phyloP scores from a whole-genome alignment of 1,284 basidiomycete species.

The Gastroboletus turbinatus region DNA sequence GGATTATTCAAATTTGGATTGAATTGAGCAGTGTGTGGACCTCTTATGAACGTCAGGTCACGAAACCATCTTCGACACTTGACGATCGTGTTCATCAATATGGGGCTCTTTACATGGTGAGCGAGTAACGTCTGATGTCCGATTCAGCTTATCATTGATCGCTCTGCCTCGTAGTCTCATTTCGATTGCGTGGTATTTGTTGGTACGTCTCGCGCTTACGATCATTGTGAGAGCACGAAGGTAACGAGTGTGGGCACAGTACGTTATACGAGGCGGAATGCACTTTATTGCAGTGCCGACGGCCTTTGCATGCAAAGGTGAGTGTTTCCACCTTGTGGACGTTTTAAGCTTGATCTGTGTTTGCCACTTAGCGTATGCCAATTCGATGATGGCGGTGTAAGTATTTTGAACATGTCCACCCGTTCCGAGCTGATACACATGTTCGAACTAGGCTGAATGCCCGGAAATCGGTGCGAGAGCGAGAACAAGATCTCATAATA shows the following conservation, averaged over 20 bases:
- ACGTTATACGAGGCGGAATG: background rate
- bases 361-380: conserved; percentile 9
- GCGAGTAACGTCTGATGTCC: background rate
- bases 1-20: too few relatives aligned
- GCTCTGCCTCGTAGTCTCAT: conserved; percentile 1
- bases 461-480: conserved; percentile 8
- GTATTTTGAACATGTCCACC: background rate
- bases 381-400: conserved; percentile 22
- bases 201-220: conserved; percentile 1
- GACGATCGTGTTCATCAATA: conserved; percentile 18
- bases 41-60: background rate
- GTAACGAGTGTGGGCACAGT: background rate
- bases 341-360: background rate
- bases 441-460: conserved; percentile 12
- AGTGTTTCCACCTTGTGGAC: background rate
- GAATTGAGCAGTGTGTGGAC: background rate
- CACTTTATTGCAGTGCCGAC: background rate
- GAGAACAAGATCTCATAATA: conserved; percentile 1
- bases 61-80: conserved; percentile 14
- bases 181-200: conserved; percentile 13
- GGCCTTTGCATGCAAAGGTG: conserved; percentile 7
- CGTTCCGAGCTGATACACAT: background rate
- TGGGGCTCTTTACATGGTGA: conserved; percentile 22
- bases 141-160: too few relatives aligned
- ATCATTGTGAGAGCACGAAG: background rate